A percentile compares a stretch with the other conserved stretches of the same genome.
Conservation (phyloP, 2,329 filamentous ascomycete species). For the Fusarium continuum region DNA sequence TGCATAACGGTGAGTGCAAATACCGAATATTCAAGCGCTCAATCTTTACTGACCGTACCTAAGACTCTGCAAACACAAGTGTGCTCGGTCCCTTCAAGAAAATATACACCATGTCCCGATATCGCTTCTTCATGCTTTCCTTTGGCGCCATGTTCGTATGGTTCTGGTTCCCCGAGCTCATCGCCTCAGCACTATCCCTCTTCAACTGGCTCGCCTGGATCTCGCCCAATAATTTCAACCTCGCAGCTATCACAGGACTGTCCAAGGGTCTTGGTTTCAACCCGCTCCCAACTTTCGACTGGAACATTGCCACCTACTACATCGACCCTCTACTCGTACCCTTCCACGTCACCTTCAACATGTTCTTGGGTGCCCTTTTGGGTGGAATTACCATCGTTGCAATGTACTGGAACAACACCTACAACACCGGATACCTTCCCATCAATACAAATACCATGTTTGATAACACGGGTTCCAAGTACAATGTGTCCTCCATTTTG, state of each 20-base stretch:
- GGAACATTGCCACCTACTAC: conserved; percentile 49
- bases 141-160: conserved; percentile 37
- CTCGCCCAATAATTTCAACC: conserved; percentile 53
- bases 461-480: conserved; percentile 54
- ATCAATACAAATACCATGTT: conserved; percentile 59
- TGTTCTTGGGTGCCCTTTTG: conserved; percentile 47
- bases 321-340: conserved; percentile 44
- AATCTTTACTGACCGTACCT: fast-evolving
- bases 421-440: conserved; percentile 56
- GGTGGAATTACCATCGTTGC: conserved; percentile 53
- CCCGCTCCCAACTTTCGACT: conserved; percentile 61
- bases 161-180: conserved; percentile 40
- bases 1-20: conserved; percentile 25
- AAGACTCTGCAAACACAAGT: conserved; percentile 11
- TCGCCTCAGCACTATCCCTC: conserved; percentile 35
- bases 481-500: conserved; percentile 57
- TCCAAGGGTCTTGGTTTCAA: conserved; percentile 57
- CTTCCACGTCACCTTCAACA: conserved; percentile 53
- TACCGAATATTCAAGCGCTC: fast-evolving
- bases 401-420: conserved; percentile 56
- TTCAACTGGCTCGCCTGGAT: conserved; percentile 69
- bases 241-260: conserved; percentile 56
- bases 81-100: conserved; percentile 31
- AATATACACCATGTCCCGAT: conserved; percentile 33
- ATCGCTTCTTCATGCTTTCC: conserved; percentile 33